These are phyloP conservation scores for Ustulina deusta DNA, from an alignment of 2,329 filamentous ascomycete species.

Conservation along the genomic window DNA sequence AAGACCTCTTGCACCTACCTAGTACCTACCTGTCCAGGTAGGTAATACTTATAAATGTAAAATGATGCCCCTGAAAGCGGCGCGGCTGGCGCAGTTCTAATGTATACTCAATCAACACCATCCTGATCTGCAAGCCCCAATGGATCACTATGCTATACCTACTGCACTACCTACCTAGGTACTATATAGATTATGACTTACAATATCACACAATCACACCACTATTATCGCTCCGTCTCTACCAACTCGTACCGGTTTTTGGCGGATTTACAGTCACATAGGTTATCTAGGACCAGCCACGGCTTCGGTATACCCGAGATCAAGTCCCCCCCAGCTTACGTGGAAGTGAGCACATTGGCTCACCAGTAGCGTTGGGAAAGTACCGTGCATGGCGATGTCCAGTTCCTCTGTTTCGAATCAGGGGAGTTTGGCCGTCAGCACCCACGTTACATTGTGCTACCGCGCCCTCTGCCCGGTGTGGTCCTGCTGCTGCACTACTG, in stretches of 20 bases:
- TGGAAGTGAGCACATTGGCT: conserved; percentile 30
- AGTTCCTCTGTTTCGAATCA: conserved; percentile 38
- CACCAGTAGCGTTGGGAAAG: conserved; percentile 32
- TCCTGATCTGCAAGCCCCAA: conserved; percentile 8
- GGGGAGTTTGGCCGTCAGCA: conserved; percentile 39
- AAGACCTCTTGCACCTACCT: too few species aligned
- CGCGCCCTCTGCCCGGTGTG: neutral
- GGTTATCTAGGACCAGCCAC: conserved; percentile 12
- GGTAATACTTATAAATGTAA: too few species aligned
- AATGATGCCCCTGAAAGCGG: neutral
- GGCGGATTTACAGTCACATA: neutral
- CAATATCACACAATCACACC: conserved; percentile 23
- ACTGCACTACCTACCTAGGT: neutral
- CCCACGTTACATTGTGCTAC: conserved; percentile 42
- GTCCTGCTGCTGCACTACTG: neutral
- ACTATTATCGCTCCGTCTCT: conserved; percentile 3
- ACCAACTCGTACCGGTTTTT: neutral
- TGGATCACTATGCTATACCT: neutral
- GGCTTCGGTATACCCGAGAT: conserved; percentile 34
- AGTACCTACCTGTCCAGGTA: too few species aligned
- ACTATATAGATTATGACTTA: neutral
- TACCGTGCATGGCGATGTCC: conserved; percentile 41
- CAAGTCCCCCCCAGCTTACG: conserved; percentile 34
- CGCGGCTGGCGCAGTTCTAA: neutral
- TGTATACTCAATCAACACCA: neutral